These are phyloP conservation scores for Posidonia oceanica DNA, from an alignment of 116 monocot species.

Conservation along the genomic window DNA sequence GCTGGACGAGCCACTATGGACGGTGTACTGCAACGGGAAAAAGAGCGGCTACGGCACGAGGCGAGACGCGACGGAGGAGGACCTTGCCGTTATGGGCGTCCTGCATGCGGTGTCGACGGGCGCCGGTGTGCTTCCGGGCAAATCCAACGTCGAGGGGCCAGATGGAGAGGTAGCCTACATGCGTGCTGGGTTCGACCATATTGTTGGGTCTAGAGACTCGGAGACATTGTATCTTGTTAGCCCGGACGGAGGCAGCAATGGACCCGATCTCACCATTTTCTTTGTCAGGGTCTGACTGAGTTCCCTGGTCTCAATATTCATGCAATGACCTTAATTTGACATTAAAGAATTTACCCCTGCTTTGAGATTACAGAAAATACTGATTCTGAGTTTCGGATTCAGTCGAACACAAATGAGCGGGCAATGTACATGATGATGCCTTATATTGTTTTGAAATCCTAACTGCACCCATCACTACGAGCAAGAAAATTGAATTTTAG, in stretches of 20 bases:
- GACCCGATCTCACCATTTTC: slow-evolving; percentile 9
- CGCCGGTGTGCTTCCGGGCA: slow-evolving; percentile 42
- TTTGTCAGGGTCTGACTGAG: slow-evolving; percentile 4
- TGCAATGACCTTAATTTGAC: too few relatives aligned
- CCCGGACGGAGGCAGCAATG: slow-evolving; percentile 2
- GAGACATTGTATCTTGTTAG: slow-evolving; percentile 5
- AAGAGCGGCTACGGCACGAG: slow-evolving; percentile 29
- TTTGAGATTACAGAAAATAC: too few relatives aligned
- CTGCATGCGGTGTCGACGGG: slow-evolving; percentile 42
- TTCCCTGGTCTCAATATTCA: too few relatives aligned
- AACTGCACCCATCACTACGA: too few relatives aligned
- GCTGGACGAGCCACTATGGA: slow-evolving; percentile 30
- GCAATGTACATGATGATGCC: too few relatives aligned
- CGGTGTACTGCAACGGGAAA: slow-evolving; percentile 40
- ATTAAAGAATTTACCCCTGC: too few relatives aligned
- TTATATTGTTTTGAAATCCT: too few relatives aligned
- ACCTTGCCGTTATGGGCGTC: slow-evolving; percentile 26
- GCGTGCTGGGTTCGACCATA: slow-evolving; percentile 41
- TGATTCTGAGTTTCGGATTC: too few relatives aligned
- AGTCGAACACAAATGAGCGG: too few relatives aligned
- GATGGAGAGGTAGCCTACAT: slow-evolving; percentile 44
- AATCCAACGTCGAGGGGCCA: not conserved
- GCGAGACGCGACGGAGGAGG: slow-evolving; percentile 23
- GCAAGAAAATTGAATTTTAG: too few relatives aligned
- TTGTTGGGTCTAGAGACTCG: slow-evolving; percentile 27